Base-by-base conservation (phyloP, 768 basidiomycete genomes). In the Suillus weaverae region DNA sequence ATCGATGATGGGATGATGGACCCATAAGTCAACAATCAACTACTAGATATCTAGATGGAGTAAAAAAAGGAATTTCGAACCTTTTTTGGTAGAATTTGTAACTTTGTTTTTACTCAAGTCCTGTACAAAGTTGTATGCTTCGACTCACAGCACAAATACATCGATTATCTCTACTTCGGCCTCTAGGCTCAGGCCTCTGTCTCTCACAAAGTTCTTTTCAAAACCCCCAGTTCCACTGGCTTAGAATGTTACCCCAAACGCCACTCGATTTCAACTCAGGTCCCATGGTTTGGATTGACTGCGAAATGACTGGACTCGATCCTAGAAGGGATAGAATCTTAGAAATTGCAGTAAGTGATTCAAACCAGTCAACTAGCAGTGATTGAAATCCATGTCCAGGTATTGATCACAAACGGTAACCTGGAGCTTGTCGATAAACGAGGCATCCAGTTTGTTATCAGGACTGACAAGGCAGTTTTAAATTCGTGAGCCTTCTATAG, bases 391-490 rank as follows among this genome's bases (percentile, higher is more conserved):
- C 38, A 43, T 60, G 16, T 55, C 38, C 72, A 95, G 82, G 93
- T 97, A 44, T 78, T 97, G 39, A 92, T 98, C 64, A 97, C 95
- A 2, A 83, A 97, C 69, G 94, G 94, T 5, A 84, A 94, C 68
- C 79, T 98, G 46, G 83, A 93, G 32, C 72, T 85, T 13, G 89
- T 97, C 5, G 94, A 97, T 72, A 83, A 89, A 14, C 57, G 7
- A 20, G 95, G 95, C 13, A 77, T 97, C 22, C 80, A 89, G 69
- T 94, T 83, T 69, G 84, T 94, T 36, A 89, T 98, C 62, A 81
- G 77, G 60, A 91, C 89, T 1, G 86, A 92, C 64, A 93, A 92
- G 72, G 76, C 77, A 20, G 70, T 84, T 13, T 75, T 97, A 39
- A 91, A 96, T 72, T 77, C 74, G 94, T 94, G 64, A 72, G 85